Evolutionary conservation across 2,329 filamentous ascomycete species (phyloP), one percentile per base, ranked within the genome.

Genomic region (Cryoendolithus antarcticus): DNA sequence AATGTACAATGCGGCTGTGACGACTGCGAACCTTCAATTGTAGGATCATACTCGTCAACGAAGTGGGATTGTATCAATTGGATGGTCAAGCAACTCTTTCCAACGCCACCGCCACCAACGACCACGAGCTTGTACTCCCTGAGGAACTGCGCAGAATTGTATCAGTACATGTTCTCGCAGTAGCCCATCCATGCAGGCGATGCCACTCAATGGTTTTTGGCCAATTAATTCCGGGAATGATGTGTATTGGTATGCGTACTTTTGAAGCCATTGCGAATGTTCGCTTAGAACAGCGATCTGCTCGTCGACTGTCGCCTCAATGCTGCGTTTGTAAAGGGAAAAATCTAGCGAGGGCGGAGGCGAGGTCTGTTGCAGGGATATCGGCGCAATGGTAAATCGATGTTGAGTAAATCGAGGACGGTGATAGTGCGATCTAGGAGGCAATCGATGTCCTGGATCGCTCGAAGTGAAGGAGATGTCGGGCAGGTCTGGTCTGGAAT

Each of bases 81-180:
- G 62, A 98, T 98, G 47, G 91, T 98, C 73, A 98, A 75, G 72
- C 91, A 98, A 51, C 88, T 95, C 74, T 98, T 98, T 71, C 91
- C 91, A 51, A 98, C 91, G 65, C 91, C 91, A 75, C 91, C 91
- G 56, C 91, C 91, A 56, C 91, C 91, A 52, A 98, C 91, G 44
- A 98, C 91, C 42, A 98, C 91, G 65, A 70, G 62, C 60, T 70
- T 70, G 59, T 70, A 70, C 54, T 70, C 67, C 60, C 67, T 61
- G 44, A 70, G 64, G 51, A 70, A 70, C 65, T 70, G 55, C 38
- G 27, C 24, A 24, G 21, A 12, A 29, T 13, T 36, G 10, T 30
- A 33, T 41, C 24, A 41, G 38, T 38, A 32, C 37, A 46, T 46
- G 35, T 35, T 34, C 46, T 45, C 43, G 42, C 30, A 29, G 24